Base-by-base conservation (phyloP, 495 filamentous ascomycete genomes). In the Xylaria nigripes region DNA sequence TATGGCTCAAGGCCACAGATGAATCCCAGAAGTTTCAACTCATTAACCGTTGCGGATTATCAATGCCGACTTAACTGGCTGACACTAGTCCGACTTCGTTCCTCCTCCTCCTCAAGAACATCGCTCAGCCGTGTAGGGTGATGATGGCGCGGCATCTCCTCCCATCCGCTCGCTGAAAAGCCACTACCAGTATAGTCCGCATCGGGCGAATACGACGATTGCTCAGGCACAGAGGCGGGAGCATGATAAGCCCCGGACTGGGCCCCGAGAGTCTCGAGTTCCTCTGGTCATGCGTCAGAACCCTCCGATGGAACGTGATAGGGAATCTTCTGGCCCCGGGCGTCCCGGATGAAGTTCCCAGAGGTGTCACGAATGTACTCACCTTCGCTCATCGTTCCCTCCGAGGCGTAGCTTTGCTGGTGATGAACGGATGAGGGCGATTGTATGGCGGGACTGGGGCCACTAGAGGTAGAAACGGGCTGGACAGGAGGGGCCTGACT, bases 91-190 rank as follows among this genome's bases (percentile, higher is more conserved):
- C 78, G 72, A 54, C 86, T 85, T 34, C 80, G 72, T 68, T 91
- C 87, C 51, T 95, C 86, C 60, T 87, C 84, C 40, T 83, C 82
- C 57, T 98, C 93, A 9, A 93, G 76, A 10, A 98, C 91, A 74
- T 98, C 93, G 65, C 93, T 96, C 52, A 98, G 72, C 49, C 93
- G 76, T 2, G 92, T 96, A 0, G 92, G 92, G 71, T 97, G 93
- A 62, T 96, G 91, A 71, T 96, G 93, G 45, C 91, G 77, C n/a
- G 86, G 56, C 50, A 90, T 78, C 9, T 70, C 71, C 48, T 93
- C 89, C 91, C 90, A 96, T 8, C 82, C 86, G 0, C 76, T 67
- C 1, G 75, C 77, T 8, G 84, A 83, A 71, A 86, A 93, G 12
- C 82, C 86, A 21, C 79, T 68, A 21, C 77, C 78, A 13, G 67